Evolutionary conservation across 2,329 filamentous ascomycete genomes (phyloP), one percentile per base, ranked within the genome.

Genomic region (Fusarium equiseti): DNA sequence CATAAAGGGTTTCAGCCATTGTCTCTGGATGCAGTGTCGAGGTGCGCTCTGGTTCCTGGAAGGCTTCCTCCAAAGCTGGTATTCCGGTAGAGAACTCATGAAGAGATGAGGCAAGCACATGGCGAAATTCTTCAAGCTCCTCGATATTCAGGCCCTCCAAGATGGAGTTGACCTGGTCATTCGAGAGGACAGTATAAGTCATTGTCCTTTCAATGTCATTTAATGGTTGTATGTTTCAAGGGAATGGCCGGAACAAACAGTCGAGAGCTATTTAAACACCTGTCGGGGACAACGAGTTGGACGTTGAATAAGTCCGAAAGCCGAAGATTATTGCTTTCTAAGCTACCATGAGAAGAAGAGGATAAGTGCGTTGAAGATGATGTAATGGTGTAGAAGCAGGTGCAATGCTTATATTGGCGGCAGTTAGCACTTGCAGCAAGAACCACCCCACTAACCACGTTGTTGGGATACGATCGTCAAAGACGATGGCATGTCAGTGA

Each of bases 1-100:
- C 93, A 77, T 93, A 94, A 24, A 94, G 81, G 4, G 90, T 92
- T 20, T 88, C 90, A 31, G 85, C 83, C 43, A 84, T 84, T 18
- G 85, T 86, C 1, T 77, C 78, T 3, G 80, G 76, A 27, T 85
- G 86, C 43, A 84, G 77, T 10, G 88, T 82, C 1, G 83, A 79
- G 12, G 83, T 83, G 32, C 87, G 83, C 59, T 84, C 81, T 8
- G 88, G 89, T 72, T 90, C 88, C 70, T 90, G 84, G 59, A 86
- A 83, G 6, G 85, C 81, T 40, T 79, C 78, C 35, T 82, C 78
- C 27, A 81, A 77, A 18, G 78, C 76, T 59, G 86, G 83, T 0
- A 84, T 83, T 50, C 85, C 85, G 3, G 86, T 89, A 6, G 89
- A 90, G 78, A 90, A 90, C 59, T 90, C 86, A 73, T 90, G 86